These are phyloP conservation scores for Groenewaldozyma auringiensis DNA, from an alignment of 1,139 yeast species.

Conservation along the genomic window DNA sequence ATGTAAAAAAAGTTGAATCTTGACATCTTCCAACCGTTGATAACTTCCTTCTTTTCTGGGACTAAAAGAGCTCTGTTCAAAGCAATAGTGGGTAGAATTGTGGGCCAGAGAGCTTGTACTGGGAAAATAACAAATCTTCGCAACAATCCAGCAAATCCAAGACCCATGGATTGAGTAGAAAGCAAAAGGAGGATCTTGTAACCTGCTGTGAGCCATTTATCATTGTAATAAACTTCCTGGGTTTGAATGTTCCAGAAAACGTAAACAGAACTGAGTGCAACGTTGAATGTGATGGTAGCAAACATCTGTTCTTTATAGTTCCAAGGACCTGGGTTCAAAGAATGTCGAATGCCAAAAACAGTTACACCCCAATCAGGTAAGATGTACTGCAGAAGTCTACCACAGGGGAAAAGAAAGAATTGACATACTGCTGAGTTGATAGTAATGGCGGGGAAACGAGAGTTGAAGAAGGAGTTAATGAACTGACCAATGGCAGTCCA, in stretches of 20 bases:
- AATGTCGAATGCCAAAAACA: constrained; percentile 33
- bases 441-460: constrained; percentile 46
- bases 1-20: constrained; percentile 41
- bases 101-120: constrained; percentile 49
- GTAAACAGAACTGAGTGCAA: constrained; percentile 7
- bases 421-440: constrained; percentile 46
- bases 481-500: constrained; percentile 53
- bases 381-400: constrained; percentile 29
- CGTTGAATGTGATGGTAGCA: constrained; percentile 39
- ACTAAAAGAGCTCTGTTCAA: constrained; percentile 45
- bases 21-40: constrained; percentile 47
- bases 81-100: constrained; percentile 46
- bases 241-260: constrained; percentile 8
- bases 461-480: constrained; percentile 50
- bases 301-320: constrained; percentile 63
- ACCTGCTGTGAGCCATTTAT: constrained; percentile 41
- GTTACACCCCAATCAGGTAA: constrained; percentile 47
- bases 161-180: constrained; percentile 51
- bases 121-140: constrained; percentile 53
- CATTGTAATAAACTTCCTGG: constrained; percentile 31
- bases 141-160: constrained; percentile 55
- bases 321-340: constrained; percentile 60
- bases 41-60: constrained; percentile 23
- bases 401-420: constrained; percentile 52
- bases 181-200: constrained; percentile 44